phyloP scores from a whole-genome alignment of 345 rosid genomes.

The Cardamine resedifolia region DNA sequence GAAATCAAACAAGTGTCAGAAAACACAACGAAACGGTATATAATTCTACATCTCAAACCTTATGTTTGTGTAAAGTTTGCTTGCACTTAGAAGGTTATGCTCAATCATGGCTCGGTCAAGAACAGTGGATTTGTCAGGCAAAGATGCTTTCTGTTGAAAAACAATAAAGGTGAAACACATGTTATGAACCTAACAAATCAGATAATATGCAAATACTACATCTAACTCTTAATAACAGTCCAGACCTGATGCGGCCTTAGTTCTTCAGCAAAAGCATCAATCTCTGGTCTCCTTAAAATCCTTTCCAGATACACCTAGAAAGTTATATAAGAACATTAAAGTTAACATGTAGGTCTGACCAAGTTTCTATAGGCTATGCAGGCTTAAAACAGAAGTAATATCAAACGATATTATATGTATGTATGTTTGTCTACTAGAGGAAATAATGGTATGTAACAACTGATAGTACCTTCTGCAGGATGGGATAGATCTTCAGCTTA shows the following conservation, averaged over 20 bases:
- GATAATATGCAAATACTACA: constrained; percentile 9
- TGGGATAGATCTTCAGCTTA: constrained; percentile 89
- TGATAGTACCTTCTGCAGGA: constrained; percentile 79
- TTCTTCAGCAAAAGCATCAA: constrained; percentile 90
- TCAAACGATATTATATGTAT: constrained; percentile 2
- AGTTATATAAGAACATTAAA: not conserved
- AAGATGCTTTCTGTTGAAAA: constrained; percentile 72
- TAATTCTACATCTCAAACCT: constrained; percentile 45
- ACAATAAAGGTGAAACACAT: constrained; percentile 18
- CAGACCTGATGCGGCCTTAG: constrained; percentile 92
- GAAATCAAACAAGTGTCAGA: not conserved
- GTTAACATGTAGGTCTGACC: constrained; percentile 21
- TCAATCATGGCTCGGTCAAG: constrained; percentile 98
- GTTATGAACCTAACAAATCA: not conserved
- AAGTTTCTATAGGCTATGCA: constrained; percentile 12
- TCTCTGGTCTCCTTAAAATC: constrained; percentile 91
- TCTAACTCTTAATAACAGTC: constrained; percentile 6
- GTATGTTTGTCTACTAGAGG: not conserved
- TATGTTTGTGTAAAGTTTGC: constrained; percentile 95
- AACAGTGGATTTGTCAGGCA: constrained; percentile 94
- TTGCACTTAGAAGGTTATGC: constrained; percentile 95
- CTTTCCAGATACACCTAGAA: constrained; percentile 92
- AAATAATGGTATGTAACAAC: constrained; percentile 7
- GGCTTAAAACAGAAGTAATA: not conserved
- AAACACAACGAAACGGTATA: not conserved